Evolutionary conservation across 371 early-diverging fungal genomes (phyloP).

Genomic region (Apophysomyces ossiformis): DNA sequence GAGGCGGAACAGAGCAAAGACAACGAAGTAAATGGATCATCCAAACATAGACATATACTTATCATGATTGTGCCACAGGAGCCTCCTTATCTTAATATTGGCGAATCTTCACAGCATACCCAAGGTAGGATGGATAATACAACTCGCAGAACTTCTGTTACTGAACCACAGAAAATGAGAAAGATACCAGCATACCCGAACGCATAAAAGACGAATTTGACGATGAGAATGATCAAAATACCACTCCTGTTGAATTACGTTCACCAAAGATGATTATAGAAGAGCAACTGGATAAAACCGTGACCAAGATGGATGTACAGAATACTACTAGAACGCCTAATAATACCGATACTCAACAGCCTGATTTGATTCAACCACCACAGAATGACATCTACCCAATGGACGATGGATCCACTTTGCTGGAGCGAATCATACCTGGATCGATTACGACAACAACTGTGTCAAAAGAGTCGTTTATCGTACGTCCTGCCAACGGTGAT

Average conservation of each 20-base stretch:
- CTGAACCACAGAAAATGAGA: too few species aligned
- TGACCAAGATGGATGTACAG: constrained; percentile 38
- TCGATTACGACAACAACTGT: constrained; percentile 43
- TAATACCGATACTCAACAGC: background rate
- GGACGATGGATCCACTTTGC: constrained; percentile 45
- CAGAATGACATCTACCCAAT: constrained; percentile 40
- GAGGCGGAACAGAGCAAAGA: constrained; percentile 28
- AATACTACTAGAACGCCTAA: background rate
- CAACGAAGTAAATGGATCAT: constrained; percentile 37
- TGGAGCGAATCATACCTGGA: constrained; percentile 47
- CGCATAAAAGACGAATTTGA: constrained; percentile 39
- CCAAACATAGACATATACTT: constrained; percentile 8
- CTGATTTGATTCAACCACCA: constrained; percentile 13
- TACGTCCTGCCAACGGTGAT: constrained; percentile 38
- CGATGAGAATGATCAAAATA: constrained; percentile 15
- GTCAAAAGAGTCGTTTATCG: constrained; percentile 42
- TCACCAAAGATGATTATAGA: constrained; percentile 59
- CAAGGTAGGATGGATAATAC: background rate
- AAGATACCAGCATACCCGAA: background rate
- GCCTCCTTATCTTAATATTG: constrained; percentile 52
- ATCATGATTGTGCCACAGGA: constrained; percentile 29
- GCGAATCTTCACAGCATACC: constrained; percentile 22
- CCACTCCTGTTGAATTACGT: constrained; percentile 42
- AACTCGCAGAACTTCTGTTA: too few species aligned
- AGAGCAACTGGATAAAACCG: constrained; percentile 54